Evolutionary conservation across 805 yeast species (phyloP).

Genomic region (Metschnikowia arizonensis): DNA sequence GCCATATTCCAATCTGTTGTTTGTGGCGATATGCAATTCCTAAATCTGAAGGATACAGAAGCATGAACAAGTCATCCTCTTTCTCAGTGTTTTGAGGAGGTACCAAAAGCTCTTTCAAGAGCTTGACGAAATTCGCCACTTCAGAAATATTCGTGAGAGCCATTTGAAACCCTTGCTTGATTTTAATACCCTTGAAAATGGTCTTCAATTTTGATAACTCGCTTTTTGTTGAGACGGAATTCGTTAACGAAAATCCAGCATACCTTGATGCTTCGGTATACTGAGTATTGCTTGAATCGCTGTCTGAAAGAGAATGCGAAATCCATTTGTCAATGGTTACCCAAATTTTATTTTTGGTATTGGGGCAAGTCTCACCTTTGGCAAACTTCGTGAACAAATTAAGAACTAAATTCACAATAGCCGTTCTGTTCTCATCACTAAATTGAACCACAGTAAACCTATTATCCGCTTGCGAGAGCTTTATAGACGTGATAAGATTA

Average conservation of each 20-base stretch:
- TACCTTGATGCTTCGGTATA: slow-evolving; percentile 20
- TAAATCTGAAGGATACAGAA: slow-evolving; percentile 58
- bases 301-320: slow-evolving; percentile 34
- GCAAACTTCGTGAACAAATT: slow-evolving; percentile 52
- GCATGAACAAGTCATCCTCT: slow-evolving; percentile 14
- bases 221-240: slow-evolving; percentile 5
- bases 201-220: slow-evolving; percentile 11
- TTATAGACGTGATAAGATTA: slow-evolving; percentile 27
- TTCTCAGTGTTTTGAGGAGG: slow-evolving; percentile 19
- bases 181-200: slow-evolving; percentile 6
- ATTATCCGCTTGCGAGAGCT: slow-evolving; percentile 9
- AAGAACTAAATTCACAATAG: slow-evolving; percentile 38
- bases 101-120: slow-evolving; percentile 45
- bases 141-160: slow-evolving; percentile 46
- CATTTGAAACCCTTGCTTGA: slow-evolving; percentile 23
- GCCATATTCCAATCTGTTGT: slow-evolving; percentile 61
- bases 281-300: slow-evolving; percentile 11
- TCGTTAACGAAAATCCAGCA: slow-evolving; percentile 12
- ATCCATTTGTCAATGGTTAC: slow-evolving; percentile 65
- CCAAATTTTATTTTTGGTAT: slow-evolving; percentile 56
- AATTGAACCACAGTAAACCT: slow-evolving; percentile 23
- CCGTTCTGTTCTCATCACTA: slow-evolving; percentile 35
- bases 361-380: slow-evolving; percentile 29
- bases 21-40: slow-evolving; percentile 54
- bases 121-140: slow-evolving; percentile 62